Base-by-base conservation (phyloP, 805 yeast genomes). In the Candida methanosorbosa region DNA sequence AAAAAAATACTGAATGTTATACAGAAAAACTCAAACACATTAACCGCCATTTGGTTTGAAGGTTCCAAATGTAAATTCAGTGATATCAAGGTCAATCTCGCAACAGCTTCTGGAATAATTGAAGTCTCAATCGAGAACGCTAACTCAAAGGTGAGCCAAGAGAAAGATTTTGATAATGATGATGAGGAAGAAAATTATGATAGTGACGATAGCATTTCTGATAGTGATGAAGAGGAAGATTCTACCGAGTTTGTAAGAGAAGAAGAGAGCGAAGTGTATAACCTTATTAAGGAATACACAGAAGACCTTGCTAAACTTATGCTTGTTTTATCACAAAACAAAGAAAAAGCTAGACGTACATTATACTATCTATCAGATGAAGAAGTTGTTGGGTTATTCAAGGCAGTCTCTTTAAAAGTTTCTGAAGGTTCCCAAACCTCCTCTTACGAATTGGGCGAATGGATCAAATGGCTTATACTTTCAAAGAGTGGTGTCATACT, bases 391-490 rank as follows among this genome's bases (percentile, higher is more conserved):
- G 42, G 46, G 5, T 45, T 81, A 3, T 66, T 75, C 47, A 74
- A 64, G 43, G 54, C 55, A 28, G 54, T 73, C 19, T 67, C 73
- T 4, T 62, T 61, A 26, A 58, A 64, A 33, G 56, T 78, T 29
- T 65, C 76, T 1, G 70, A 77, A 44, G 66, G 67, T 25, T 75
- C 79, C 4, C 64, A 69, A 38, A 63, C 80, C 33, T 36, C 33
- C 9, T 63, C 76, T 5, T 71, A 70, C 5, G 66, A 66, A 32
- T 30, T 40, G 36, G 46, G 57, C 59, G 38, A 59, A 66, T 90
- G 97, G 96, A 64, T 88, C 34, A 82, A 83, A 54, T 85, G 92
- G 86, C 46, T 84, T 14, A 60, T 88, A 39, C 66, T 87, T 19
- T 59, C 72, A 12, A 82, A 81, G 49, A 85, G 88, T 18, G 73